Conservation (phyloP, 441 rosid species). For the Adansonia rubrostipa region DNA sequence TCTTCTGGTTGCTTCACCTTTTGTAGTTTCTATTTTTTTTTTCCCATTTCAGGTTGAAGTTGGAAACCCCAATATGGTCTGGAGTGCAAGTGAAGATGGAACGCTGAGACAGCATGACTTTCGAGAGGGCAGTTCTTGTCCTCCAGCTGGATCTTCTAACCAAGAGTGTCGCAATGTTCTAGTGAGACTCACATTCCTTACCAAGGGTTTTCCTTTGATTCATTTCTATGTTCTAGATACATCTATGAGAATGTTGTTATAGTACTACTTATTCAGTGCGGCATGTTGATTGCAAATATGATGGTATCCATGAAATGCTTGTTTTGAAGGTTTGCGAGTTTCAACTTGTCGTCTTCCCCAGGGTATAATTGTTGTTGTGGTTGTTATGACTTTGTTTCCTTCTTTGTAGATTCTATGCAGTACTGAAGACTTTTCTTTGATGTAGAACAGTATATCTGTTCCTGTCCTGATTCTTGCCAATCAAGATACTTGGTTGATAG, state of each 20-base stretch:
- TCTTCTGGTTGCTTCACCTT: constrained; percentile 26
- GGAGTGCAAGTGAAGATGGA: constrained; percentile 99
- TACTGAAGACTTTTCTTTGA: neutral
- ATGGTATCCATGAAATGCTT: neutral
- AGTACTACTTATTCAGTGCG: neutral
- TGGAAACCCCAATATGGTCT: constrained; percentile 93
- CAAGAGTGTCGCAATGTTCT: constrained; percentile 93
- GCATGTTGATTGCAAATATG: neutral
- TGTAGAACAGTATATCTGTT: neutral
- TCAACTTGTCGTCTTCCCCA: neutral
- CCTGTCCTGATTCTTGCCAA: neutral
- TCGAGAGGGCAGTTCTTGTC: constrained; percentile 87
- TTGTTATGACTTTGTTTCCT: neutral
- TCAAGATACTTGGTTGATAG: neutral
- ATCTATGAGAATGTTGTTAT: neutral
- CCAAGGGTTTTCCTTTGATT: constrained; percentile 1
- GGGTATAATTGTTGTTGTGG: neutral
- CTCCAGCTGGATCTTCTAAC: constrained; percentile 76
- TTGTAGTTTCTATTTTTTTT: constrained; percentile 27
- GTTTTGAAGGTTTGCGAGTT: neutral
- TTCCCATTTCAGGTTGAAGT: constrained; percentile 70
- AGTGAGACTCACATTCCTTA: constrained; percentile 47
- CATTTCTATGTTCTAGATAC: constrained; percentile 3
- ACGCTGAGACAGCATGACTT: constrained; percentile 96
- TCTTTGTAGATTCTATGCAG: neutral